phyloP scores from a whole-genome alignment of 345 rosid species.

The Cardamine occulta region DNA sequence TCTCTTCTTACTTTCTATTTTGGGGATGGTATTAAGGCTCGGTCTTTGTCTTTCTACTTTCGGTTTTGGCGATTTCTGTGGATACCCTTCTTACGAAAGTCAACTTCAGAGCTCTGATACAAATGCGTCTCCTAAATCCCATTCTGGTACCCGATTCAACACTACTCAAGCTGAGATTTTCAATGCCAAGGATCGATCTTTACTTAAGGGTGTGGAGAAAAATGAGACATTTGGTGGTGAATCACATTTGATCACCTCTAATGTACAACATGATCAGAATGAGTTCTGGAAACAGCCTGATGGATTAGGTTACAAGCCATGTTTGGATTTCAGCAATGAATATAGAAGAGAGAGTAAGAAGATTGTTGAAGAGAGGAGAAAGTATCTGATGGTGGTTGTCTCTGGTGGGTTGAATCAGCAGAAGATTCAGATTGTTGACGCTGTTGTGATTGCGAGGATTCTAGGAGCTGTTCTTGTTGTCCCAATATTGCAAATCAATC shows the following conservation, averaged over 20 bases:
- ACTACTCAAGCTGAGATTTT: conserved; percentile 19
- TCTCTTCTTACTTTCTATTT: conserved; percentile 61
- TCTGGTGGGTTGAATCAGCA: conserved; percentile 98
- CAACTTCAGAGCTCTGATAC: conserved; percentile 40
- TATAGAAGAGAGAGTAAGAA: conserved; percentile 57
- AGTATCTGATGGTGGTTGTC: conserved; percentile 85
- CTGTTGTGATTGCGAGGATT: conserved; percentile 93
- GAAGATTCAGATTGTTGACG: conserved; percentile 98
- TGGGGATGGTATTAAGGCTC: conserved; percentile 51
- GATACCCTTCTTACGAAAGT: conserved; percentile 18
- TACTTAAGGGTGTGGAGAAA: conserved; percentile 24
- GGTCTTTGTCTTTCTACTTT: conserved; percentile 55
- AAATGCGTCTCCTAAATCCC: conserved; percentile 27
- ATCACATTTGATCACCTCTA: conserved; percentile 20
- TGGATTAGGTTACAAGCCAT: conserved; percentile 84
- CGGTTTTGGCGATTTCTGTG: conserved; percentile 14
- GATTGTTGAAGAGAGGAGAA: conserved; percentile 54
- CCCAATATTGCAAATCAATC: conserved; percentile 92
- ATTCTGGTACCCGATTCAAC: conserved; percentile 35
- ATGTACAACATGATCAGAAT: conserved; percentile 29
- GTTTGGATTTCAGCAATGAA: conserved; percentile 59
- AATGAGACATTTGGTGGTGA: conserved; percentile 31
- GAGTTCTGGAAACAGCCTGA: conserved; percentile 99
- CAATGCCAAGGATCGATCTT: conserved; percentile 26
- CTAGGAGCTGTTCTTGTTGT: conserved; percentile 95